Conservation (phyloP, 768 basidiomycete species). For the Crepidotus variabilis region DNA sequence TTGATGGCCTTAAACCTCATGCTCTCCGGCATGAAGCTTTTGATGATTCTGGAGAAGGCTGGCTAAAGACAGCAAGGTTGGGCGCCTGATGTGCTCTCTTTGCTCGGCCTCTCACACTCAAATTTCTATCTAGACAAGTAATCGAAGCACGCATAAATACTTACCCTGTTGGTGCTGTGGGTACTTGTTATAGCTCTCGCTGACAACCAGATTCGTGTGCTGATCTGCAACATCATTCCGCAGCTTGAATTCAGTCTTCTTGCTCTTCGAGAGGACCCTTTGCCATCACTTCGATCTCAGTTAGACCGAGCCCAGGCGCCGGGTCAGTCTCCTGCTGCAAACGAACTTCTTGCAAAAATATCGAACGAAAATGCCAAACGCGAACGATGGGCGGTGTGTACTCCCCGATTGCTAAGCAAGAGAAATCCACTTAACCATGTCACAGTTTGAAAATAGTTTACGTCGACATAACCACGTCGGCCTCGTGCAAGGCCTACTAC, state of each 20-base stretch:
- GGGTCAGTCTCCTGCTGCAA: slow-evolving; percentile 39
- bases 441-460: slow-evolving; percentile 82
- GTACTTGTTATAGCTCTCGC: slow-evolving; percentile 25
- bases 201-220: slow-evolving; percentile 7
- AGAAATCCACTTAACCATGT: slow-evolving; percentile 11
- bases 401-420: slow-evolving; percentile 9
- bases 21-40: slow-evolving; percentile 82
- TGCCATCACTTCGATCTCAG: slow-evolving; percentile 63
- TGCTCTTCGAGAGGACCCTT: slow-evolving; percentile 78
- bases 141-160: slow-evolving; percentile 88
- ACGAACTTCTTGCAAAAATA: slow-evolving; percentile 53
- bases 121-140: slow-evolving; percentile 51
- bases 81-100: slow-evolving; percentile 13
- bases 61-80: slow-evolving; percentile 79
- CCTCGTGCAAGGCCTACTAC: slow-evolving; percentile 68
- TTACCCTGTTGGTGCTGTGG: slow-evolving; percentile 84
- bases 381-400: slow-evolving; percentile 77
- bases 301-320: slow-evolving; percentile 44
- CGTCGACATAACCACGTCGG: slow-evolving; percentile 87
- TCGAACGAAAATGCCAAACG: slow-evolving; percentile 71
- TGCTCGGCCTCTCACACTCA: slow-evolving; percentile 13
- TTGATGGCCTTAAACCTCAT: slow-evolving; percentile 82
- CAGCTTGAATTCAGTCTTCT: slow-evolving; percentile 93
- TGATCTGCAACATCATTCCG: slow-evolving; percentile 1
- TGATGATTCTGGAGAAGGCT: slow-evolving; percentile 69